Evolutionary conservation across 495 filamentous ascomycete genomes (phyloP), one percentile per base, ranked within the genome.

Genomic region (Trypethelium eluteriae): DNA sequence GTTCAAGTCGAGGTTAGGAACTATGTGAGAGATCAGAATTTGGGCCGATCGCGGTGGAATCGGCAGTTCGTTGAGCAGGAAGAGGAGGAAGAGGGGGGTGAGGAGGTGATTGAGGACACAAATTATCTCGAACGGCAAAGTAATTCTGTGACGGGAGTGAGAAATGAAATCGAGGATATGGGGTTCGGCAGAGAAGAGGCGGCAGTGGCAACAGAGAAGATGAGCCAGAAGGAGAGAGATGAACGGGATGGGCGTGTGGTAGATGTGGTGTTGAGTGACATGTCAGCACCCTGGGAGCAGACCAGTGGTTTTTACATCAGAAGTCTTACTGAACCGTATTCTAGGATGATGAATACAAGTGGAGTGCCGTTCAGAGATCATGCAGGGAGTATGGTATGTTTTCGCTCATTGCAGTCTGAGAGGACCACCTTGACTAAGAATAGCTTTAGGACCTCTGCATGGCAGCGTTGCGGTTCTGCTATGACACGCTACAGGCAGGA

Each of bases 281-380:
- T 98, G 94, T 98, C 85, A 80, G 93, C 82, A 80, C 93, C 94
- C 90, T 96, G 91, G 92, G 77, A 82, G 70, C 88, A 90, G 81
- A 86, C 84, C 39, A 83, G 83, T 72, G 88, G 88, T 49, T 91
- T 88, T 79, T 88, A 85, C 81, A 87, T 88, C 79, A 90, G 83
- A 78, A 94, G 86, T 80, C 82, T 97, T 82, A 94, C 86, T 92
- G 83, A 92, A 82, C 90, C 93, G 62, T 92, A 93, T 85, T 75
- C 75, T 80, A 98, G 94, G 94, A 89, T 98, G 91, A 96, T 96
- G 92, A 97, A 98, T 78, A 96, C 92, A 62, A 96, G 89, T 76
- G 94, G 94, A 47, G 87, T 91, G 67, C 75, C 73, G 18, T 91
- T 95, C 76, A 84, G 84, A 75, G 94, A 98, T 78, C 95, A 98